Evolutionary conservation across 371 early-diverging fungal species (phyloP).

Genomic region (Circinella umbellata): DNA sequence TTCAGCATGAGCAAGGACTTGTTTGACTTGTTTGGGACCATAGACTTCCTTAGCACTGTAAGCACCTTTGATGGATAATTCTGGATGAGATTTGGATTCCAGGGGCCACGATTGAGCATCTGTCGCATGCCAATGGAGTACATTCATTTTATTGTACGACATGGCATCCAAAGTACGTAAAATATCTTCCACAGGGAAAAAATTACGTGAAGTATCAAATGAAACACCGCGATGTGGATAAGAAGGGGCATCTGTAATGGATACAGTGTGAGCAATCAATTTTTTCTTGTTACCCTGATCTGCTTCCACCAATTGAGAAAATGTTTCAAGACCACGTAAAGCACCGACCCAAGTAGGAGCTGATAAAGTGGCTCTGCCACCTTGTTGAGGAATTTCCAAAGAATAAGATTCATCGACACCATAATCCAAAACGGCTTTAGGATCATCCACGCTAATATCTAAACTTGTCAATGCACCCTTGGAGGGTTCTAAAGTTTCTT

Average conservation of each 20-base stretch:
- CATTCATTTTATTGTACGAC: constrained; percentile 81
- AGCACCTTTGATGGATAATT: constrained; percentile 69
- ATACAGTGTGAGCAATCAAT: constrained; percentile 56
- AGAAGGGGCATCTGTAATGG: constrained; percentile 72
- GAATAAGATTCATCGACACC: constrained; percentile 73
- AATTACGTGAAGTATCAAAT: constrained; percentile 82
- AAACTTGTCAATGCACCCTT: constrained; percentile 23
- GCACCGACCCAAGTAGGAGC: constrained; percentile 81
- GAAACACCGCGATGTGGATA: constrained; percentile 78
- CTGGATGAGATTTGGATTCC: constrained; percentile 65
- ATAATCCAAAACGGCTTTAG: constrained; percentile 40
- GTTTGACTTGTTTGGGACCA: constrained; percentile 61
- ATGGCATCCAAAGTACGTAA: constrained; percentile 76
- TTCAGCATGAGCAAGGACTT: constrained; percentile 65
- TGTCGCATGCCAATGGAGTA: constrained; percentile 84
- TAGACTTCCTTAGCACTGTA: constrained; percentile 64
- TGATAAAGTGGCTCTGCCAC: constrained; percentile 53
- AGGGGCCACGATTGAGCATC: constrained; percentile 84
- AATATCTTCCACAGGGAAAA: constrained; percentile 63
- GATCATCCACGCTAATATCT: constrained; percentile 34
- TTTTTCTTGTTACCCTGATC: constrained; percentile 18
- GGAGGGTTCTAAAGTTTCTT: constrained; percentile 7
- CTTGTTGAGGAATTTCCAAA: constrained; percentile 55
- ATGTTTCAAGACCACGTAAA: constrained; percentile 78
- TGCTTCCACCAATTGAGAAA: constrained; percentile 68